Base-by-base conservation (phyloP, 345 rosid genomes). In the Raphanus sativus region DNA sequence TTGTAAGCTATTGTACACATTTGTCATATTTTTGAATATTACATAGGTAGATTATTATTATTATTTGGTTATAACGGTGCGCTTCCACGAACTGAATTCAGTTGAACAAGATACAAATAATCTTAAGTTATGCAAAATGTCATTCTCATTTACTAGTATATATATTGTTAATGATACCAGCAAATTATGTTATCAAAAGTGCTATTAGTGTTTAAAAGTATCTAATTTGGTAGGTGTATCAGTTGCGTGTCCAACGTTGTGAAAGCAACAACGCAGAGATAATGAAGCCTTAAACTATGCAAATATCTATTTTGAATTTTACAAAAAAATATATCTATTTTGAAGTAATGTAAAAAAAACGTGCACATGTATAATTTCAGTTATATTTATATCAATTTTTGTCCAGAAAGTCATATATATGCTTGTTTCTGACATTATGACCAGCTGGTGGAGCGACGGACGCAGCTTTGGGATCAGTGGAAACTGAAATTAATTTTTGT, bases 401-500 rank as follows among this genome's bases (percentile, higher is more conserved):
- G n/a, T n/a, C 1, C 17, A 48, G 17, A 50, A 13, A 13, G n/a
- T n/a, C 55, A 21, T 21, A n/a, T n/a, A n/a, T n/a, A 5, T 50
- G 55, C 21, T 50, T 50, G 21, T 50, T 50, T 50, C 55, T 50
- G 21, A 50, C 15, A n/a, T 11, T 50, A 69, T 54, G 70, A n/a
- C 65, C 45, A 70, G 65, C 65, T 30, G 75, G 21, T 62, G 12
- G 30, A 63, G 67, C 71, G 55, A 62, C 54, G 36, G 28, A 58
- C 52, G 61, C 36, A 64, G 56, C 38, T 64, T 77, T 56, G 81
- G 81, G 67, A 77, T 70, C 80, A 40, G 80, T 34, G 34, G 25
- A 50, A 50, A 45, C 4, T 30, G 12, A 26, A 16, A 38, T 65
- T 26, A 21, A 36, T 26, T 65, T 54, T 52, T 56, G 9, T 12